Conservation (phyloP, 768 basidiomycete species). For the Holtermannia corniformis region DNA sequence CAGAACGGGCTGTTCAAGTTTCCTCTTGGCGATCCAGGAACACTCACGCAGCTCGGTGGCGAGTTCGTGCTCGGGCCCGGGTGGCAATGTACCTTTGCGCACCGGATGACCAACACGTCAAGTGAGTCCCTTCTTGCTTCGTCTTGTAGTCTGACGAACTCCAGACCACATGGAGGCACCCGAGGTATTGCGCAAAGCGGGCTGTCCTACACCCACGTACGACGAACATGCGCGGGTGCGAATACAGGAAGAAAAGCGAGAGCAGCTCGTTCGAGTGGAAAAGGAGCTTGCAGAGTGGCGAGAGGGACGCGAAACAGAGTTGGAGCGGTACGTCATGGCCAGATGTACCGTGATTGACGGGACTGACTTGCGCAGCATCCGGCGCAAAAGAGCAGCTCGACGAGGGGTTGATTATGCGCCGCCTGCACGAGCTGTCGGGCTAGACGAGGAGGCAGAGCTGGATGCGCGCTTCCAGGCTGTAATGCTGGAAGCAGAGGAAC, state of each 20-base stretch:
- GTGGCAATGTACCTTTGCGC: conserved; percentile 37
- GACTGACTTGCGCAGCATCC: conserved; percentile 16
- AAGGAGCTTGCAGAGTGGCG: conserved; percentile 32
- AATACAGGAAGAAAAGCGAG: conserved; percentile 22
- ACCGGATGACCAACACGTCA: conserved; percentile 40
- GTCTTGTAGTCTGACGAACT: not conserved
- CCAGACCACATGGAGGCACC: conserved; percentile 42
- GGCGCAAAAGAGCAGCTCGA: conserved; percentile 22
- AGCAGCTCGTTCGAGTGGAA: conserved; percentile 25
- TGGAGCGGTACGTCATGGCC: conserved; percentile 25
- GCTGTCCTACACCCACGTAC: conserved; percentile 21
- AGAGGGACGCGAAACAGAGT: conserved; percentile 15
- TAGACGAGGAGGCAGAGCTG: conserved; percentile 3
- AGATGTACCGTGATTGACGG: not conserved
- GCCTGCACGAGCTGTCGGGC: not conserved
- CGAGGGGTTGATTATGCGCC: conserved; percentile 16
- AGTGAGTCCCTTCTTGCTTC: conserved; percentile 15
- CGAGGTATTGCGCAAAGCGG: conserved; percentile 34
- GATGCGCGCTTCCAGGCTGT: conserved; percentile 5
- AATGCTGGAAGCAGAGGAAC: conserved; percentile 7
- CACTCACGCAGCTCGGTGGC: conserved; percentile 39
- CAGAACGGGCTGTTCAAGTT: conserved; percentile 37
- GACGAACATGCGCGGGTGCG: conserved; percentile 14
- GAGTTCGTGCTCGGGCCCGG: conserved; percentile 39
- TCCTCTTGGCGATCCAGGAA: conserved; percentile 36